Evolutionary conservation across 306 rosid species (phyloP), one percentile per base, ranked within the genome.

Genomic region (Vigna angularis): DNA sequence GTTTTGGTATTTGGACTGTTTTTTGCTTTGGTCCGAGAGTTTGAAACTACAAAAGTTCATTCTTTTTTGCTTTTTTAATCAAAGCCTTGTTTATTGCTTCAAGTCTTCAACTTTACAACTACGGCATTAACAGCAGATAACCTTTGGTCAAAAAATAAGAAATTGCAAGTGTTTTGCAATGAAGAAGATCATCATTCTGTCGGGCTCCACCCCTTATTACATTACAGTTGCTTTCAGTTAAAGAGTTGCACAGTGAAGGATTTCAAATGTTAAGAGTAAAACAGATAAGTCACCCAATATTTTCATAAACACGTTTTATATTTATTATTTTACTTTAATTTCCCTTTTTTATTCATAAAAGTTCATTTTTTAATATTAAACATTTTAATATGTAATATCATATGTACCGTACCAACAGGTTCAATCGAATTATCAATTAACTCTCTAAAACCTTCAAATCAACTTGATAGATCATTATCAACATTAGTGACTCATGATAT

Each of bases 21-120:
- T 30, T 30, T 22, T 79, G 63, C 28, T 40, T 76, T 8, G 47
- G 0, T 22, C 42, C 30, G 48, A 34, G 53, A 75, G 51, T 73
- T 51, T 36, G 69, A 51, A 15, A 12, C 4, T 69, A 38, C 50
- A 22, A 63, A 76, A 76, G 13, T 18, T 58, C 2, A 0, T 68
- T 74, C 72, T 58, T 30, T 58, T 30, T 40, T 76, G 7, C 24
- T 58, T 77, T 74, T 74, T 67, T 47, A 81, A 75, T 69, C 51
- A 53, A 18, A 62, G 66, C 3, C 5, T 17, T 59, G 30, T 83
- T 83, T 66, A 50, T 78, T 30, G 56, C 28, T 63, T 72, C 47
- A 48, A 36, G 79, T 4, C 83, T 83, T 83, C 79, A 65, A 66
- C 79, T 78, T 77, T 78, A 83, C 80, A 56, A 7, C 67, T 34